These are phyloP conservation scores for Phytophthora kernoviae DNA, from an alignment of 352 stramenopile genomes.

Conservation along the genomic window DNA sequence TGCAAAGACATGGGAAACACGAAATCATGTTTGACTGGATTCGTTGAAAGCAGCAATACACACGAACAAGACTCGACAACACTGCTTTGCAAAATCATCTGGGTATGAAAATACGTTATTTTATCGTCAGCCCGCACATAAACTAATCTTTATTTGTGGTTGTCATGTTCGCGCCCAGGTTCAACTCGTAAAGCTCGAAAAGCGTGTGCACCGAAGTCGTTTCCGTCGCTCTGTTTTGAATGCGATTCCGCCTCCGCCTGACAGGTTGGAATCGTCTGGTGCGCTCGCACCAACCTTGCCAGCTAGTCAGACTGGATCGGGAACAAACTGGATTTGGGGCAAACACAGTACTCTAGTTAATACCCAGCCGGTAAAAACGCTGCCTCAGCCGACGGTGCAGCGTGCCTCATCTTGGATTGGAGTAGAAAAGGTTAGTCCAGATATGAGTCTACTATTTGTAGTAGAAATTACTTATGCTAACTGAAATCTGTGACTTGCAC, in stretches of 20 bases:
- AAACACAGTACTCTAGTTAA: constrained; percentile 2
- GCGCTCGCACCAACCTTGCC: constrained; percentile 1
- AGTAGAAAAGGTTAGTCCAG: constrained; percentile 29
- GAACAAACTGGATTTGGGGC: constrained; percentile 33
- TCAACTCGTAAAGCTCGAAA: constrained; percentile 59
- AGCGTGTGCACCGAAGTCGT: constrained; percentile 58
- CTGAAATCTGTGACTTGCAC: neutral
- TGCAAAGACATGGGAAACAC: constrained; percentile 26
- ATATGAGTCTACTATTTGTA: too few relatives aligned
- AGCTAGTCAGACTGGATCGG: constrained; percentile 2
- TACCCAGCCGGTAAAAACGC: constrained; percentile 5
- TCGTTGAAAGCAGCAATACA: constrained; percentile 19
- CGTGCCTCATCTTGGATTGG: neutral
- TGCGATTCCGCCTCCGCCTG: constrained; percentile 19
- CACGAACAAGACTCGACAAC: constrained; percentile 29
- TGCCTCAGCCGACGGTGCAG: neutral
- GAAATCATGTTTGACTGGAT: constrained; percentile 21
- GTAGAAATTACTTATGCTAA: too few relatives aligned
- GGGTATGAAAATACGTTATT: constrained; percentile 41
- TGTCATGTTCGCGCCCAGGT: constrained; percentile 31
- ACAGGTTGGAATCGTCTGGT: constrained; percentile 10
- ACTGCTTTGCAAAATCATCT: constrained; percentile 50
- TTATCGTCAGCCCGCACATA: neutral
- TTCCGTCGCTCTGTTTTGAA: constrained; percentile 37
- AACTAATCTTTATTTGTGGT: constrained; percentile 2